Base-by-base conservation (phyloP, 2,329 filamentous ascomycete species). In the Cladosporium sphaerospermum region DNA sequence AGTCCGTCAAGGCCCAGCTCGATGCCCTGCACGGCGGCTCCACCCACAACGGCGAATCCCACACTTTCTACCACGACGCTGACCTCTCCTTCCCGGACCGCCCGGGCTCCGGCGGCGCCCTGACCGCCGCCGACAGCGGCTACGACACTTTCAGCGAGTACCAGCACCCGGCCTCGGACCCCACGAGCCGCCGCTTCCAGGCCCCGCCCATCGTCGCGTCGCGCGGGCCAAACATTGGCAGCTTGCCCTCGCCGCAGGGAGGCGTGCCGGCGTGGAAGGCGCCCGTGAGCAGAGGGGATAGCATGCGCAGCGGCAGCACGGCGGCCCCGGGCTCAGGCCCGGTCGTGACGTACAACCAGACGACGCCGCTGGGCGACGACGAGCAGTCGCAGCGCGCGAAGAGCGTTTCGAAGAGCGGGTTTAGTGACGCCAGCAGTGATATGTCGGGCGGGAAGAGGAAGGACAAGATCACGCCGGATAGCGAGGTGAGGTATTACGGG, bases 261-360 rank as follows among this genome's bases (percentile, higher is more conserved):
- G 48, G 57, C 9, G 37, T 61, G 7, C 56, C 61, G 41, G 61
- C 59, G 2, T 61, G 62, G 60, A 61, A 58, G 42, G 58, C 60
- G n/a, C 40, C 13, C 16, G 46, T 50, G n/a, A 44, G 34, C 18
- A 37, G 52, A 14, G 39, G 44, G 7, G 52, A 54, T 13, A 49
- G 39, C 39, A 44, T 50, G 32, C 23, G 36, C 10, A 36, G 36
- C 19, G 40, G 49, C 23, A 19, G 31, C 9, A 16, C 14, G 51
- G 14, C 4, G 11, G 89, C n/a, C 90, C 96, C 65, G 78, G 89
- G 51, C 10, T 41, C 51, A 3, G 89, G 51, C n/a, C 45, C 51
- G 4, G 44, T 45, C 13, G 43, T 52, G 31, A 46, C 52, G 14
- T 64, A 57, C 56, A 67, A 67, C 48, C 57, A 59, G 37, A 66